A percentile compares a stretch with the other conserved stretches of the same genome.
Evolutionary conservation across 1,284 basidiomycete species (phyloP).

Genomic region (Ganoderma resinaceum): DNA sequence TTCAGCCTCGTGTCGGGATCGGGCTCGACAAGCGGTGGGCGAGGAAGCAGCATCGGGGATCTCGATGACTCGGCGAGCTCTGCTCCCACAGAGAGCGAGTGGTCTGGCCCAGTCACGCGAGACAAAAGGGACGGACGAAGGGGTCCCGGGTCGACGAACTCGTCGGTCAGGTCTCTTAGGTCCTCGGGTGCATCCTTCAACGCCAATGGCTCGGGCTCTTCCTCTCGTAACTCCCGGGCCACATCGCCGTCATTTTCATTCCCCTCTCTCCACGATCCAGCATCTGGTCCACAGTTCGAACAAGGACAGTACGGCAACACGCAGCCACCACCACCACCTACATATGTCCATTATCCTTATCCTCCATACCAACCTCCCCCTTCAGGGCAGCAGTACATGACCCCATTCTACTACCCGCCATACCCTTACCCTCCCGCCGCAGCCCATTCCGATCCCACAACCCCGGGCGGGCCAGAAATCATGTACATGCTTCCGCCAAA

Average conservation of each 20-base stretch:
- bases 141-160: conserved; percentile 53
- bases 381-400: conserved; percentile 42
- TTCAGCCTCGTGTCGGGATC: conserved; percentile 73
- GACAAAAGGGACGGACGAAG: conserved; percentile 59
- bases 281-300: conserved; percentile 56
- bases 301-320: conserved; percentile 45
- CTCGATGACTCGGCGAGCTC: conserved; percentile 71
- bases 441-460: conserved; percentile 44
- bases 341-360: conserved; percentile 44
- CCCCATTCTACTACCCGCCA: conserved; percentile 50
- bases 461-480: conserved; percentile 42
- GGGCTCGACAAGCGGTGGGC: conserved; percentile 62
- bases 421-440: conserved; percentile 48
- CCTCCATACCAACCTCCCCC: conserved; percentile 38
- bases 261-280: conserved; percentile 71
- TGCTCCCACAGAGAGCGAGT: conserved; percentile 80
- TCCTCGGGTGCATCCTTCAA: conserved; percentile 57
- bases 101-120: conserved; percentile 66
- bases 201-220: conserved; percentile 60
- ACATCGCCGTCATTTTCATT: conserved; percentile 78
- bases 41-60: conserved; percentile 64
- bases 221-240: conserved; percentile 72
- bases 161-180: conserved; percentile 62
- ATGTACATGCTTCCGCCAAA: conserved; percentile 39
- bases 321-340: conserved; percentile 44